Percentiles rank a stretch among this genome's conserved stretches.
Evolutionary conservation across 1,139 yeast species (phyloP).

Genomic region (Blastobotrys elegans): DNA sequence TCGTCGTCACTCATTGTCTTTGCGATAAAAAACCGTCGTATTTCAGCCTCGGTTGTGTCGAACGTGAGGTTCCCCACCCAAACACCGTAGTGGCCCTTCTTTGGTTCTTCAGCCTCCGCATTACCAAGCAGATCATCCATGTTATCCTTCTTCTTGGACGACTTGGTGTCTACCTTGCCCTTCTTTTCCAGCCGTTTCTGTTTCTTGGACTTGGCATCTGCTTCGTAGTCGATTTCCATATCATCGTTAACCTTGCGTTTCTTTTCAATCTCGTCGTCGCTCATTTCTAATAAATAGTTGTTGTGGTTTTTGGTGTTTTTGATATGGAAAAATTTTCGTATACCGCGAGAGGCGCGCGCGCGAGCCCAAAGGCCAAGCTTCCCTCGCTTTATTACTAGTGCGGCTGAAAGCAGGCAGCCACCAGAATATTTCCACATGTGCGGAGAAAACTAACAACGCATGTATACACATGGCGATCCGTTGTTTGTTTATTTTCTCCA

Average conservation of each 20-base stretch:
- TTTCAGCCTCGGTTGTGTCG: slow-evolving; percentile 74
- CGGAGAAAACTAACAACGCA: no score
- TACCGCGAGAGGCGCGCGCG: no score
- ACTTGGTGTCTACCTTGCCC: slow-evolving; percentile 36
- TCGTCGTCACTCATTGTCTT: slow-evolving; percentile 41
- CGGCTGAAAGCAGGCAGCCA: no score
- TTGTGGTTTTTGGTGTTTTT: no score
- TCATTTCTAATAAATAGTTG: no score
- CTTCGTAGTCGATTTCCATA: slow-evolving; percentile 42
- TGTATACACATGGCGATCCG: no score
- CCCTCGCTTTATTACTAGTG: no score
- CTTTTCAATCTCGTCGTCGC: background rate
- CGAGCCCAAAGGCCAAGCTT: no score
- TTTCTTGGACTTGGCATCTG: slow-evolving; percentile 80
- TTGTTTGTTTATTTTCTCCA: no score
- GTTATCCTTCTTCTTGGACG: slow-evolving; percentile 12
- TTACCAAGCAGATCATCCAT: slow-evolving; percentile 19
- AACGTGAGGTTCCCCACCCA: slow-evolving; percentile 94
- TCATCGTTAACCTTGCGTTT: background rate
- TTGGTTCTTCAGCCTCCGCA: slow-evolving; percentile 19
- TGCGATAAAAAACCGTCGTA: slow-evolving; percentile 56
- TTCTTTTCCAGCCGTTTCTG: slow-evolving; percentile 83
- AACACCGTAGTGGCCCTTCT: slow-evolving; percentile 58
- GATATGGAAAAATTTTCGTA: no score
- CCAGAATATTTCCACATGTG: no score